Evolutionary conservation across 805 yeast genomes (phyloP), one percentile per base, ranked within the genome.

Genomic region (Candida xyloterini): DNA sequence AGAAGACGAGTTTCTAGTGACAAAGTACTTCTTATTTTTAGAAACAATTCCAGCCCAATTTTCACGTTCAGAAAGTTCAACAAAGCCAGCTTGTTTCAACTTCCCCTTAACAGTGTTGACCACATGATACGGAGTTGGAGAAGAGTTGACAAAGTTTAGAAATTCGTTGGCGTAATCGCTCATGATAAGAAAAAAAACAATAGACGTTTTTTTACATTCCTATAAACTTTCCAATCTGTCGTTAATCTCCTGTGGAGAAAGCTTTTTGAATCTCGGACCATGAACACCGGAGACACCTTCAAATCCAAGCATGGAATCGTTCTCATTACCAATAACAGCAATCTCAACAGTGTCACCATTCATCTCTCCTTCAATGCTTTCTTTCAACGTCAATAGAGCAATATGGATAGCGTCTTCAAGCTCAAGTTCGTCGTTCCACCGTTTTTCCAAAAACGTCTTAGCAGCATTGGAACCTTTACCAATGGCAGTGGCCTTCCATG

Each of bases 401-500:
- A 91, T 93, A 64, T 93, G 98, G 50, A 93, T 87, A 35, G 98
- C 99, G 62, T 93, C 99, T 67, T 93, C 99, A 48, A 93, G 73
- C 68, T 93, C 99, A 60, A 93, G 72, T 64, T 93, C 96, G 50
- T 89, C 95, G 60, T 90, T 91, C 97, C 98, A 93, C 67, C 99
- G 81, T 68, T 93, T 93, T 64, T 93, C 99, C 59, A 93, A 68
- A 56, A 93, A 93, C 1, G 98, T 91, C 71, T 95, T 93, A 25
- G 98, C 99, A n/a, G 95, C 87, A 30, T 80, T 79, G 3, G 96
- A 81, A 18, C 96, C 95, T 60, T 89, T 90, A 49, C 99, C 99
- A 55, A 93, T 93, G 16, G 99, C 98, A 3, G 99, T 91, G 27
- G 99, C 99, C 66, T 91, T 93, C 99, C 99, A 93, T 8, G 99